Evolutionary conservation across 2,329 filamentous ascomycete species (phyloP).

Genomic region (Aspergillus sp.): DNA sequence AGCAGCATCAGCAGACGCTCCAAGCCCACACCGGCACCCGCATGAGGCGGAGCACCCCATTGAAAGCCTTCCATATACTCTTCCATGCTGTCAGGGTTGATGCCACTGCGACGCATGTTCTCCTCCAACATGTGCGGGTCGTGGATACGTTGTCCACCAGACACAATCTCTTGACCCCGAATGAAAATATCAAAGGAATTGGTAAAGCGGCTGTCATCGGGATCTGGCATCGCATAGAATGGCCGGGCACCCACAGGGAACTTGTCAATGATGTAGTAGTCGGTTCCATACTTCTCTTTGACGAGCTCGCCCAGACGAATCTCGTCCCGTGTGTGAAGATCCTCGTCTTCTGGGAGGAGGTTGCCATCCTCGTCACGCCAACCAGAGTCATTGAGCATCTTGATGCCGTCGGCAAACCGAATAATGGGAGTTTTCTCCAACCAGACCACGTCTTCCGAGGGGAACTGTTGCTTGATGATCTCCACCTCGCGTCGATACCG

Average conservation of each 20-base stretch:
- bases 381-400: slow-evolving; percentile 75
- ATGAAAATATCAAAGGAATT: slow-evolving; percentile 97
- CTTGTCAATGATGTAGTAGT: slow-evolving; percentile 93
- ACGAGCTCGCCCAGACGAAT: slow-evolving; percentile 80
- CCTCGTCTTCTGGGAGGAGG: slow-evolving; percentile 67
- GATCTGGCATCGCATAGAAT: slow-evolving; percentile 87
- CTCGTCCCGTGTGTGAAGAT: slow-evolving; percentile 81
- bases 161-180: slow-evolving; percentile 87
- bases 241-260: slow-evolving; percentile 81
- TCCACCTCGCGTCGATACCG: slow-evolving; percentile 71
- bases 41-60: slow-evolving; percentile 83
- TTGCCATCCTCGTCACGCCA: slow-evolving; percentile 77
- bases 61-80: slow-evolving; percentile 88
- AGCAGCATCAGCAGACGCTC: slow-evolving; percentile 86
- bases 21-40: slow-evolving; percentile 83
- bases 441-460: slow-evolving; percentile 82
- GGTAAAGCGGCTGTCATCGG: slow-evolving; percentile 68
- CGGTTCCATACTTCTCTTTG: slow-evolving; percentile 80
- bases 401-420: slow-evolving; percentile 73
- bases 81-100: slow-evolving; percentile 78
- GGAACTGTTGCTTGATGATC: slow-evolving; percentile 77
- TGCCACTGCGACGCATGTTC: slow-evolving; percentile 72
- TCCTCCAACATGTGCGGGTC: slow-evolving; percentile 70
- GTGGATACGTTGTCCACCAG: slow-evolving; percentile 90
- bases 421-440: slow-evolving; percentile 80